Base-by-base conservation (phyloP, 495 filamentous ascomycete genomes). In the Lasiosphaeria miniovina region DNA sequence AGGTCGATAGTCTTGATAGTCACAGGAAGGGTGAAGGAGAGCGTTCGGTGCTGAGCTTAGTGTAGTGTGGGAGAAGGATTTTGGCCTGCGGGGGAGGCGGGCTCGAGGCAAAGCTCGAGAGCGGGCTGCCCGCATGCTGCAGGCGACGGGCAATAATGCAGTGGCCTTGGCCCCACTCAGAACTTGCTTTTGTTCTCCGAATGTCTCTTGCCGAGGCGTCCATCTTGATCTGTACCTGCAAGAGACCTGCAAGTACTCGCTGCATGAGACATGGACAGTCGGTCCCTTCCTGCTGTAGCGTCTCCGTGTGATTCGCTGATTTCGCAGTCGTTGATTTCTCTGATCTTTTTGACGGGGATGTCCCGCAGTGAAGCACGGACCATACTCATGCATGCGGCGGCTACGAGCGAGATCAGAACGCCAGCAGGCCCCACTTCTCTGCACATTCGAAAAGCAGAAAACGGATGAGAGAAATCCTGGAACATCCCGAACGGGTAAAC, bases 141-240 rank as follows among this genome's bases (percentile, higher is more conserved):
- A n/a, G 12, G 43, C 11, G 43, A 46, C 43, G 14, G 14, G 38
- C 14, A 41, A 41, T 41, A 41, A 41, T 24, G 38, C 38, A 41
- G 14, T 14, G 8, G 7, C 8, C 8, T 9, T 41, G 7, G 38
- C 14, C 7, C 8, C 11, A 14, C 12, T 14, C 6, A 11, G 7
- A n/a, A 46, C 12, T 46, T 46, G 43, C 12, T 46, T 46, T 46
- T 46, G 43, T 46, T 46, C 12, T n/a, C 43, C 43, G 15, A 11
- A 46, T 32, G 49, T 52, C 49, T 53, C 6, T 40, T 17, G 57
- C 49, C 11, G 36, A 49, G 40, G 51, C 32, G 36, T 54, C 31
- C 54, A 57, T 57, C 54, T 57, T 49, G 54, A 57, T 57, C 54
- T 48, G 17, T 36, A 36, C 54, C 41, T 57, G 54, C 54, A 57